Percentiles rank a stretch among this genome's conserved stretches.
Evolutionary conservation across 331 rosid species (phyloP).

Genomic region (Telfairia occidentalis): DNA sequence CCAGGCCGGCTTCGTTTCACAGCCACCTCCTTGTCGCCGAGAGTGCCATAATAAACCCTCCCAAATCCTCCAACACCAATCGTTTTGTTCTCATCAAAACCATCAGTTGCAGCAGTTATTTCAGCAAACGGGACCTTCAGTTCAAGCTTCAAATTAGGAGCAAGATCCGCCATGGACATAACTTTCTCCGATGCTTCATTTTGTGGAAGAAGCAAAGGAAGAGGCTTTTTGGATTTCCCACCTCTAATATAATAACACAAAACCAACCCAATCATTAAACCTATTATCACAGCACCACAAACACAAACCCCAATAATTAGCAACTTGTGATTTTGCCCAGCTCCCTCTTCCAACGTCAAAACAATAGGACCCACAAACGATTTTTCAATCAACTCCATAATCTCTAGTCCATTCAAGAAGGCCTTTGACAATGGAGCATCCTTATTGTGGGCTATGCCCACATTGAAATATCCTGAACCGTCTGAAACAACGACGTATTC

Average conservation of each 20-base stretch:
- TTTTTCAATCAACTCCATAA: constrained; percentile 16
- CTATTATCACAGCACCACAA: neutral
- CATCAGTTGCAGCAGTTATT: neutral
- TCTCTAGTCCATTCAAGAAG: constrained; percentile 19
- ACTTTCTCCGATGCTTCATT: neutral
- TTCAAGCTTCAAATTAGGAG: constrained; percentile 4
- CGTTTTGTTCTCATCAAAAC: neutral
- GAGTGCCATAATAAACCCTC: constrained; percentile 10
- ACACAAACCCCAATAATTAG: neutral
- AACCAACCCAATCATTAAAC: neutral
- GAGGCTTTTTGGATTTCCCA: neutral
- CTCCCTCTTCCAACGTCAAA: neutral
- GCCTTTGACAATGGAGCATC: neutral
- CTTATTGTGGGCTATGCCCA: neutral
- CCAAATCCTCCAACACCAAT: constrained; percentile 26
- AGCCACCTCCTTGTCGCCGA: constrained; percentile 7
- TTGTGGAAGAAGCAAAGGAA: neutral
- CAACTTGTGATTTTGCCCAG: neutral
- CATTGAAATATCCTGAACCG: neutral
- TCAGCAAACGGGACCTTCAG: neutral
- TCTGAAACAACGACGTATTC: constrained; percentile 5
- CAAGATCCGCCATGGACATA: neutral
- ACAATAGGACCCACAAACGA: neutral
- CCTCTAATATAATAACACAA: neutral
- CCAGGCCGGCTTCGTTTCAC: constrained; percentile 17